Conservation (phyloP, 1,139 yeast species). For the Lodderomyces jiufengensis region DNA sequence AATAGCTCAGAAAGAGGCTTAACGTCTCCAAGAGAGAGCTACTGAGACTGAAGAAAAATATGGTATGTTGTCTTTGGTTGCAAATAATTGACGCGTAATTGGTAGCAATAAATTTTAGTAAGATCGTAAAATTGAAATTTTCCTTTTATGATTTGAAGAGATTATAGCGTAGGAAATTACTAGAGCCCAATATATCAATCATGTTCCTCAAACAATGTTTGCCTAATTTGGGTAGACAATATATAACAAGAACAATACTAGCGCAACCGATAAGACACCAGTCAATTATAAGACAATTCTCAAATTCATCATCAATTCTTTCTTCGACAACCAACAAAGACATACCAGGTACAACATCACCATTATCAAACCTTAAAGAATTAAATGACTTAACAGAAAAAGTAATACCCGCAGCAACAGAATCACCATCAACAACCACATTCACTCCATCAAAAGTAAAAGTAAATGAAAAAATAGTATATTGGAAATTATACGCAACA, state of each 20-base stretch:
- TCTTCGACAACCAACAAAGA: not conserved
- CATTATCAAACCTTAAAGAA: not conserved
- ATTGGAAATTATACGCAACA: constrained; percentile 70
- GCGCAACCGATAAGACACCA: not conserved
- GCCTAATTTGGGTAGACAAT: not conserved
- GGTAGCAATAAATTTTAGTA: too few species aligned
- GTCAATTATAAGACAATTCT: not conserved
- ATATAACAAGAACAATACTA: not conserved
- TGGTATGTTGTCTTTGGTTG: too few species aligned
- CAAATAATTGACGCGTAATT: too few species aligned
- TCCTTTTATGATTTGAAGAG: too few species aligned
- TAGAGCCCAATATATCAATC: too few species aligned
- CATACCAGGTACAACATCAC: not conserved
- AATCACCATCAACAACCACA: not conserved
- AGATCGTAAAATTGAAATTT: too few species aligned
- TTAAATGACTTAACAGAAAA: not conserved
- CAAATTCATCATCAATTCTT: constrained; percentile 1
- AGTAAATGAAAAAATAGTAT: constrained; percentile 34
- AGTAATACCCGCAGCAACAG: not conserved
- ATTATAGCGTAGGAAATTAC: too few species aligned
- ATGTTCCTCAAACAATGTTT: constrained; percentile 1
- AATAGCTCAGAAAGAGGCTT: too few species aligned
- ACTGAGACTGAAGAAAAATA: too few species aligned
- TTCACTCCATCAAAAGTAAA: constrained; percentile 7
- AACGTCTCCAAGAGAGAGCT: too few species aligned